These are phyloP conservation scores for Acidomyces sp. DNA, from an alignment of 495 filamentous ascomycete genomes.

Conservation along the genomic window DNA sequence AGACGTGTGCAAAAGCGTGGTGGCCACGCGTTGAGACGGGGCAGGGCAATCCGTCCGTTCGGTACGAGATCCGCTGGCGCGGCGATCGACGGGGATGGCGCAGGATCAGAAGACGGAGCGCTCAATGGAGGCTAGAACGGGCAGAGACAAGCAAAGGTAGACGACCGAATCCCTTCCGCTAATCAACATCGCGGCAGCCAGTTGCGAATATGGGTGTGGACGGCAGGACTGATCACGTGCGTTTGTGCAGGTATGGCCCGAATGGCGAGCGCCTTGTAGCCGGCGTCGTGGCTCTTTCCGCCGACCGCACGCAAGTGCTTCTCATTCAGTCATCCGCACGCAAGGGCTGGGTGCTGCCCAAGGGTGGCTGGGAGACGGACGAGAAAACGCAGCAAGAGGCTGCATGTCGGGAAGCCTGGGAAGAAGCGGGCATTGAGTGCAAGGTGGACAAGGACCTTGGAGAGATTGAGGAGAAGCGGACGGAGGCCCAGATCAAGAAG, in stretches of 20 bases:
- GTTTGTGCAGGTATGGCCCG: constrained; percentile 57
- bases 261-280: constrained; percentile 92
- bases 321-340: constrained; percentile 85
- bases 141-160: constrained; percentile 39
- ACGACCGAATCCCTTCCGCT: constrained; percentile 10
- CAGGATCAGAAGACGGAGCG: constrained; percentile 18
- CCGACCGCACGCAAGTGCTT: constrained; percentile 66
- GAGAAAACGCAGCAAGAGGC: constrained; percentile 58
- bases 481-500: constrained; percentile 41
- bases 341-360: constrained; percentile 88
- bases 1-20: no score
- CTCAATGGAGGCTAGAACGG: constrained; percentile 35
- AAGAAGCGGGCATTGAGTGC: constrained; percentile 86
- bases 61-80: no score
- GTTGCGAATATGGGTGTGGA: background rate
- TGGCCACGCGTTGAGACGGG: no score
- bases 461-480: constrained; percentile 63
- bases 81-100: constrained; percentile 18
- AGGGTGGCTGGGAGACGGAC: constrained; percentile 94
- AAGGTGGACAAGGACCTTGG: constrained; percentile 72
- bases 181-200: background rate
- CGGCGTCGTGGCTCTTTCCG: constrained; percentile 73
- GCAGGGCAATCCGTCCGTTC: no score
- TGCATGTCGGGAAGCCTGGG: constrained; percentile 82
- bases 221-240: constrained; percentile 5